These are phyloP conservation scores for Salix purpurea DNA, from an alignment of 345 rosid species.

Conservation along the genomic window DNA sequence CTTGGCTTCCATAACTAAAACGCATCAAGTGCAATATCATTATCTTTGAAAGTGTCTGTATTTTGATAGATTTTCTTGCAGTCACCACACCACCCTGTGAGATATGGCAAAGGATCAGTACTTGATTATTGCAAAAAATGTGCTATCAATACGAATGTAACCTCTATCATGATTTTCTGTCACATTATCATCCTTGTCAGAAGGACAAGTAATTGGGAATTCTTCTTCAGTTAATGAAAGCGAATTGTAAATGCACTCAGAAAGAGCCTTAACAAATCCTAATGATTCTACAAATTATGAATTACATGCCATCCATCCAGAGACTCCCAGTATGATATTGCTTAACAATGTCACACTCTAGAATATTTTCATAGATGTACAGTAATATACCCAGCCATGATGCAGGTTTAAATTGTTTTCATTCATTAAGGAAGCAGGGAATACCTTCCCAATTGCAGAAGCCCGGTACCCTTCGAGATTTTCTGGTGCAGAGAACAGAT, in stretches of 20 bases:
- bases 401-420: background rate
- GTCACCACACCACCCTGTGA: constrained; percentile 72
- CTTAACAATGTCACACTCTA: background rate
- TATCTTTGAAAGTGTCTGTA: constrained; percentile 75
- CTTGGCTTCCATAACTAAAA: constrained; percentile 83
- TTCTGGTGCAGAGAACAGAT: constrained; percentile 67
- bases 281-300: no score
- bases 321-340: background rate
- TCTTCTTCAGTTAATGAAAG: no score
- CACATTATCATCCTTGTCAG: background rate
- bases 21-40: constrained; percentile 94
- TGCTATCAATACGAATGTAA: background rate
- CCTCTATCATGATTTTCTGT: background rate
- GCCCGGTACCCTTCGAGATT: constrained; percentile 85
- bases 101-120: constrained; percentile 5
- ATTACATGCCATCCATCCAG: background rate
- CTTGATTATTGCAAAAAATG: background rate
- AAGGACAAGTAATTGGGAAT: background rate
- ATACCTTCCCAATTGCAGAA: constrained; percentile 78
- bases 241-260: background rate
- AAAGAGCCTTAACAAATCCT: background rate
- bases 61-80: constrained; percentile 78
- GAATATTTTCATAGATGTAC: background rate
- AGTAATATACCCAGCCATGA: background rate
- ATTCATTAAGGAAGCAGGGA: background rate